phyloP scores from a whole-genome alignment of 306 rosid genomes.

The Ormosia emarginata region DNA sequence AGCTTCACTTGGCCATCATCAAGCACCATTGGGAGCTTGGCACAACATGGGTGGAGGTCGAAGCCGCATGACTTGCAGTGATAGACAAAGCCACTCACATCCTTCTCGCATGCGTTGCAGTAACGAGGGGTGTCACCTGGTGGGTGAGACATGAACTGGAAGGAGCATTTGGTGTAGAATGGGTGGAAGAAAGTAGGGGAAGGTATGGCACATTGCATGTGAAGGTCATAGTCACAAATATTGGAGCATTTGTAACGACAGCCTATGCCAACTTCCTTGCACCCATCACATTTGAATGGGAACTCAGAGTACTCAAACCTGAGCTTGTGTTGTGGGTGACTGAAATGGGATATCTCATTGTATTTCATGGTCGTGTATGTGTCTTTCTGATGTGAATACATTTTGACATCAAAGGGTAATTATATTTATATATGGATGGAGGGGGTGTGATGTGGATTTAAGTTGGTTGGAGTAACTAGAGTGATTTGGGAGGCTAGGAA shows the following conservation, averaged over 20 bases:
- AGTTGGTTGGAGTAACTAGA: not conserved
- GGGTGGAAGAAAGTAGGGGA: slow-evolving; percentile 60
- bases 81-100: slow-evolving; percentile 67
- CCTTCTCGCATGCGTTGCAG: slow-evolving; percentile 95
- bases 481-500: not conserved
- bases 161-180: slow-evolving; percentile 75
- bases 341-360: slow-evolving; percentile 74
- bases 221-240: slow-evolving; percentile 79
- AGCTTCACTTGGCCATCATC: slow-evolving; percentile 72
- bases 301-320: slow-evolving; percentile 62
- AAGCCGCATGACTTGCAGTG: slow-evolving; percentile 77
- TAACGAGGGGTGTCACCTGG: slow-evolving; percentile 61
- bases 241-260: slow-evolving; percentile 67
- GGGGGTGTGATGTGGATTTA: not conserved
- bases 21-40: slow-evolving; percentile 78
- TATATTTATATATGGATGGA: slow-evolving; percentile 25
- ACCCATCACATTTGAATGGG: slow-evolving; percentile 95
- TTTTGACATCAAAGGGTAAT: slow-evolving; percentile 3
- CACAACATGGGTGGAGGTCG: slow-evolving; percentile 94
- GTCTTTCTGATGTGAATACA: not conserved
- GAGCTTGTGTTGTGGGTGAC: slow-evolving; percentile 85
- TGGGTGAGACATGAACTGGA: slow-evolving; percentile 60
- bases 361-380: slow-evolving; percentile 50
- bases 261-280: slow-evolving; percentile 89
- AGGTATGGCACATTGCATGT: slow-evolving; percentile 72